A percentile compares a stretch with the other conserved stretches of the same genome.
phyloP scores from a whole-genome alignment of 1,284 basidiomycete genomes.

The Phaffia rhodozyma region DNA sequence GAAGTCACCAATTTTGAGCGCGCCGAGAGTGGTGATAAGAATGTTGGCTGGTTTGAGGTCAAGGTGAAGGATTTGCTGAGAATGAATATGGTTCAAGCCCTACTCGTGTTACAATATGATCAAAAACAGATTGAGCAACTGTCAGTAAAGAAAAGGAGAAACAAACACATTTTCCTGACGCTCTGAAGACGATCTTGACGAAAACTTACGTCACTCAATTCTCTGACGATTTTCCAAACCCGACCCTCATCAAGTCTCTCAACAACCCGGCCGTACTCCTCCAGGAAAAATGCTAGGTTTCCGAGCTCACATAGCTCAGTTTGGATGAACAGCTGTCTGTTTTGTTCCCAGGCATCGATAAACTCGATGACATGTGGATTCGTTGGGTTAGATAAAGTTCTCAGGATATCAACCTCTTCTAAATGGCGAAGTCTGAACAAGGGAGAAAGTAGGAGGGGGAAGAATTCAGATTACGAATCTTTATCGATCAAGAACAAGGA shows the following conservation, averaged over 20 bases:
- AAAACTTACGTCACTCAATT: slow-evolving; percentile 67
- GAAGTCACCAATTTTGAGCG: slow-evolving; percentile 97
- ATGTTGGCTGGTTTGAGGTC: slow-evolving; percentile 98
- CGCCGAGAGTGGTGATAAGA: slow-evolving; percentile 76
- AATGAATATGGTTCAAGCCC: slow-evolving; percentile 85
- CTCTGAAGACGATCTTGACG: slow-evolving; percentile 8
- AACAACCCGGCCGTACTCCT: slow-evolving; percentile 78
- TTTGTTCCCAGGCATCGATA: slow-evolving; percentile 92
- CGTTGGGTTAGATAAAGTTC: slow-evolving; percentile 50
- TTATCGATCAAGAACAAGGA: background rate
- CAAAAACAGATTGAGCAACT: slow-evolving; percentile 18
- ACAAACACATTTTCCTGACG: slow-evolving; percentile 4
- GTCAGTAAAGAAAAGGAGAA: background rate
- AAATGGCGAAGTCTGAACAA: slow-evolving; percentile 60
- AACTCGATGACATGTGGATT: slow-evolving; percentile 81
- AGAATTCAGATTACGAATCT: slow-evolving; percentile 20
- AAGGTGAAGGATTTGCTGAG: slow-evolving; percentile 78
- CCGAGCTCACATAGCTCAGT: slow-evolving; percentile 91
- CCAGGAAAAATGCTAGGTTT: slow-evolving; percentile 81
- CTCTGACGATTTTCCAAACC: slow-evolving; percentile 93
- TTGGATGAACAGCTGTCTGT: slow-evolving; percentile 77
- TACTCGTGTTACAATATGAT: slow-evolving; percentile 34
- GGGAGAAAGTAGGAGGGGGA: background rate
- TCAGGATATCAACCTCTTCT: slow-evolving; percentile 89
- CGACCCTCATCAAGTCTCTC: slow-evolving; percentile 80